phyloP scores from a whole-genome alignment of 106 monocot genomes.

The Alisma plantagoaquatica region DNA sequence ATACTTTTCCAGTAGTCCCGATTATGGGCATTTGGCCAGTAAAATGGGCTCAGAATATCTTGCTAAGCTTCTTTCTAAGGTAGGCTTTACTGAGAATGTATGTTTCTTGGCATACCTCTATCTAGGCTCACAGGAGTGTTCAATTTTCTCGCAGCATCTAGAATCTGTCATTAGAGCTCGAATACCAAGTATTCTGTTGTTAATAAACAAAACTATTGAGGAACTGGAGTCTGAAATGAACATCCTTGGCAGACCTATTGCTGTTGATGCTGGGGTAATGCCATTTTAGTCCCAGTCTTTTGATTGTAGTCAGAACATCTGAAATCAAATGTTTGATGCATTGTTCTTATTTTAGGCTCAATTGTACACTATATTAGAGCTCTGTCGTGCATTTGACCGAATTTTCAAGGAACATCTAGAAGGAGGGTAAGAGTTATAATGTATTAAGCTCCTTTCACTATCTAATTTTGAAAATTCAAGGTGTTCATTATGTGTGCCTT shows the following conservation, averaged over 20 bases:
- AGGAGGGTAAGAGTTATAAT: conserved; percentile 39
- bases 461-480: too few species aligned
- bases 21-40: conserved; percentile 59
- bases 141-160: conserved; percentile 26
- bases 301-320: background rate
- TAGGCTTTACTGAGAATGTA: conserved; percentile 1
- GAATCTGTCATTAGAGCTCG: conserved; percentile 32
- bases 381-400: conserved; percentile 51
- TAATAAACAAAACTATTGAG: conserved; percentile 48
- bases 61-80: conserved; percentile 62
- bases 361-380: conserved; percentile 61
- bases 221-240: conserved; percentile 50
- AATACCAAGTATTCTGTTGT: conserved; percentile 36
- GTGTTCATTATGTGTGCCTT: too few species aligned
- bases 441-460: background rate
- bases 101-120: background rate
- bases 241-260: conserved; percentile 42
- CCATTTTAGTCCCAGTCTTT: background rate
- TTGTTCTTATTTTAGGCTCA: conserved; percentile 40
- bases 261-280: conserved; percentile 44
- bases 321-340: background rate
- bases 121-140: background rate
- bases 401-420: conserved; percentile 66
- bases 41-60: conserved; percentile 86
- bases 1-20: conserved; percentile 55